Evolutionary conservation across 2,329 filamentous ascomycete species (phyloP).

Genomic region (Byssochlamys sp.): DNA sequence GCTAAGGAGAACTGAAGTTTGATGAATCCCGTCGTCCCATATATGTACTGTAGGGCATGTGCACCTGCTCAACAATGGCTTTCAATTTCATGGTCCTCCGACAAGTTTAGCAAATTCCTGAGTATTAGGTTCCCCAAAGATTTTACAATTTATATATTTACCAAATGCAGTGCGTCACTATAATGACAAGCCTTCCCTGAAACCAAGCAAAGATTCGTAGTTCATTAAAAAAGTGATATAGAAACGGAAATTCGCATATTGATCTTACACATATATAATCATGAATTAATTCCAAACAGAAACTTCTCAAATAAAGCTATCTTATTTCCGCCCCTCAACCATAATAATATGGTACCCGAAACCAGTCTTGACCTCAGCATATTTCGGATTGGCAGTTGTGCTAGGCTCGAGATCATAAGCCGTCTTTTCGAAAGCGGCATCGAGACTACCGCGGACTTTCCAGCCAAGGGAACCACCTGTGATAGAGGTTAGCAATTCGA

Average conservation of each 20-base stretch:
- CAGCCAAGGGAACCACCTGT: conserved; percentile 53
- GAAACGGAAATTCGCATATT: too few relatives aligned
- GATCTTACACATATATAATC: too few relatives aligned
- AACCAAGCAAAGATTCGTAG: not conserved
- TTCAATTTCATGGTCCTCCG: not conserved
- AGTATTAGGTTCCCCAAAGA: too few relatives aligned
- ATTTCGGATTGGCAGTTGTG: conserved; percentile 52
- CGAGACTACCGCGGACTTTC: conserved; percentile 49
- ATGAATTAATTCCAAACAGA: not conserved
- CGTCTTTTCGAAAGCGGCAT: conserved; percentile 52
- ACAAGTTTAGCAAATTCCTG: too few relatives aligned
- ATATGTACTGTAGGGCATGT: not conserved
- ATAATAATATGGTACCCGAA: conserved; percentile 62
- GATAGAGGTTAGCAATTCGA: not conserved
- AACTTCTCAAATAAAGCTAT: not conserved
- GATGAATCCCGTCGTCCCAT: not conserved
- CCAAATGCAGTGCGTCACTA: too few relatives aligned
- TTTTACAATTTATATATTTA: too few relatives aligned
- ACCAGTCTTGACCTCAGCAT: conserved; percentile 52
- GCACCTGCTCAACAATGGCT: not conserved
- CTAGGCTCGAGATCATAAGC: conserved; percentile 54
- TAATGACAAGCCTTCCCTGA: not conserved
- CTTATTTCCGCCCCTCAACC: conserved; percentile 54
- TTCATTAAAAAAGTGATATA: not conserved
- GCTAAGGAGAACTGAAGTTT: not conserved